phyloP scores from a whole-genome alignment of 441 rosid species.

The Jatropha multifida region DNA sequence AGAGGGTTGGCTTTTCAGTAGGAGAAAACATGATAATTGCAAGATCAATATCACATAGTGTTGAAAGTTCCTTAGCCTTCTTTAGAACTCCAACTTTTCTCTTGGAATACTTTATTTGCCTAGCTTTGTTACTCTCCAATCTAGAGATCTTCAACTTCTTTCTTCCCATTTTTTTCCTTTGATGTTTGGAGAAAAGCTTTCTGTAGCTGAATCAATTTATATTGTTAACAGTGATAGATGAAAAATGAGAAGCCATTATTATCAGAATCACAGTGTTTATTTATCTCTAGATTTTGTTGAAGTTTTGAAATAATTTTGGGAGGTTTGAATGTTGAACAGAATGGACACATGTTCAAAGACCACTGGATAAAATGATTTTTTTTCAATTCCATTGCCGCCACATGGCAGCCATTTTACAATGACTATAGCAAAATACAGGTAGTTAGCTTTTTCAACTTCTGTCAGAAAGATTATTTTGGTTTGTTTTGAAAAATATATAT shows the following conservation, averaged over 20 bases:
- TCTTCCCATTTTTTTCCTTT: conserved; percentile 1
- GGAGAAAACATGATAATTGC: conserved; percentile 24
- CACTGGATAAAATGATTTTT: background rate
- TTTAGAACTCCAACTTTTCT: conserved; percentile 17
- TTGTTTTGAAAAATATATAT: too few relatives aligned
- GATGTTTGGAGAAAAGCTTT: background rate
- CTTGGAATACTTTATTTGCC: conserved; percentile 24
- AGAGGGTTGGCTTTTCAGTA: conserved; percentile 13
- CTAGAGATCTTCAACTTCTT: conserved; percentile 2
- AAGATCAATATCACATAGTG: conserved; percentile 21
- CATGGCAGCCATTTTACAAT: too few relatives aligned
- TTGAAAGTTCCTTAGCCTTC: conserved; percentile 20
- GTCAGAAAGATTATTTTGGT: too few relatives aligned
- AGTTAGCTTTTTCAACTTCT: too few relatives aligned
- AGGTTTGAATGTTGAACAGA: background rate
- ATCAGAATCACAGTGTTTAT: background rate
- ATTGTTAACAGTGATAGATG: background rate
- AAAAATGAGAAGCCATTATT: background rate
- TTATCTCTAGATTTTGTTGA: background rate
- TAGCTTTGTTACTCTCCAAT: conserved; percentile 6
- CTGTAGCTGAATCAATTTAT: background rate
- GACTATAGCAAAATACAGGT: too few relatives aligned
- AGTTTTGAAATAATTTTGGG: background rate
- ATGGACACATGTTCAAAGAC: background rate
- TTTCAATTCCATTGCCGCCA: too few relatives aligned